Evolutionary conservation across 768 basidiomycete genomes (phyloP), one percentile per base, ranked within the genome.

Genomic region (Porpolomopsis calyptriformis): DNA sequence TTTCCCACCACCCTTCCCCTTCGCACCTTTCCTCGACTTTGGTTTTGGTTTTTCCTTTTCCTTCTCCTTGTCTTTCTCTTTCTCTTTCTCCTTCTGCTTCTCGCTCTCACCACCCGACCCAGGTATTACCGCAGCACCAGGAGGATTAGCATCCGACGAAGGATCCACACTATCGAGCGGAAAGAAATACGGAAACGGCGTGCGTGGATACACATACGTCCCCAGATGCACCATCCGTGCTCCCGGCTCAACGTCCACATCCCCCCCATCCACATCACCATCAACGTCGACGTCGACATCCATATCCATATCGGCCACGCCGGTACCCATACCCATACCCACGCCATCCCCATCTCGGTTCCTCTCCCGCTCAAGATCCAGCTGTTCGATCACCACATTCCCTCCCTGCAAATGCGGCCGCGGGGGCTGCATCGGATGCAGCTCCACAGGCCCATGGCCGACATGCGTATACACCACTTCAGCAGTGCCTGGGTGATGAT

Each of bases 151-250:
- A 64, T 50, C 38, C 68, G 67, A 53, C 27, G 46, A 20, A 36
- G 16, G 23, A 11, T 12, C 14, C 24, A 19, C 39, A 40, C 20
- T 14, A 10, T 45, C 40, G 16, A 12, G 16, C 27, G 37, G 26
- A 34, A 73, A 73, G 53, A 64, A 64, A 58, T 71, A 79, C 16
- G 80, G 79, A 59, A 82, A 78, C 22, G 79, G 80, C 35, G 73
- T 60, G 34, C 63, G 60, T 1, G 80, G 80, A 45, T 68, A 75
- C 39, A 82, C 72, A 58, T 67, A 82, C 20, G 76, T 76, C 31
- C 80, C 80, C 10, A 82, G 59, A 51, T 72, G 62, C 9, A 73
- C 61, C 18, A 53, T 52, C 19, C 61, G 59, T 37, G 23, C 26
- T n/a, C 2, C 26, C 9, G 40, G 14, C 57, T 57, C 7, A 65